These are phyloP conservation scores for Excoecaria cochinchinensis DNA, from an alignment of 345 rosid species.

Conservation along the genomic window DNA sequence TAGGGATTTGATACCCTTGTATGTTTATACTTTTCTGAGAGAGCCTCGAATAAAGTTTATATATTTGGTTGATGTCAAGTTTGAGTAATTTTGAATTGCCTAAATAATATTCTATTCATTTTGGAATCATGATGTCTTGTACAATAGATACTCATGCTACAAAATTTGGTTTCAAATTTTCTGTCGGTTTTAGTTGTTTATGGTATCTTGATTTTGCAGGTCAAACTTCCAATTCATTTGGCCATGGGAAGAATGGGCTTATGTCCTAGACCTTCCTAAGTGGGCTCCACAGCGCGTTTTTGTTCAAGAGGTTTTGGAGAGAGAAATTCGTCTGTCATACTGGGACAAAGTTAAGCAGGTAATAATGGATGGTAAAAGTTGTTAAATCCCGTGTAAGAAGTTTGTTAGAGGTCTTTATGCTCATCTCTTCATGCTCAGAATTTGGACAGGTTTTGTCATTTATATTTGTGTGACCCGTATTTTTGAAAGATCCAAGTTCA, in stretches of 20 bases:
- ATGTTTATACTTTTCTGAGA: neutral
- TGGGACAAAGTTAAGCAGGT: constrained; percentile 99
- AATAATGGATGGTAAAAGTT: constrained; percentile 7
- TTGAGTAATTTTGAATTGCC: neutral
- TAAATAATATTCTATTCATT: neutral
- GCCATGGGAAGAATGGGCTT: constrained; percentile 99
- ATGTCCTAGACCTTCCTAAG: constrained; percentile 89
- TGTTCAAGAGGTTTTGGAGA: constrained; percentile 96
- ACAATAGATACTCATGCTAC: neutral
- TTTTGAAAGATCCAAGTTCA: neutral
- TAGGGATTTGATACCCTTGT: neutral
- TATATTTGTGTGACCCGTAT: neutral
- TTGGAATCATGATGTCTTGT: neutral
- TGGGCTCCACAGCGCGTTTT: constrained; percentile 99
- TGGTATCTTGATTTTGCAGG: constrained; percentile 42
- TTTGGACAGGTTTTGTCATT: neutral
- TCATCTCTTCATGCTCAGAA: neutral
- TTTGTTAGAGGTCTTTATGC: neutral
- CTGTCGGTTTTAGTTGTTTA: constrained; percentile 1
- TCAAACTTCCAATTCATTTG: constrained; percentile 98
- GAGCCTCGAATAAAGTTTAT: too few relatives aligned
- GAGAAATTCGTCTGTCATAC: constrained; percentile 95
- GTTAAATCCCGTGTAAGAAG: neutral
- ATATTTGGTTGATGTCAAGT: neutral
- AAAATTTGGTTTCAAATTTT: neutral